A percentile compares a stretch with the other conserved stretches of the same genome.
Conservation (phyloP, 768 basidiomycete genomes). For the Lentinula aciculospora region DNA sequence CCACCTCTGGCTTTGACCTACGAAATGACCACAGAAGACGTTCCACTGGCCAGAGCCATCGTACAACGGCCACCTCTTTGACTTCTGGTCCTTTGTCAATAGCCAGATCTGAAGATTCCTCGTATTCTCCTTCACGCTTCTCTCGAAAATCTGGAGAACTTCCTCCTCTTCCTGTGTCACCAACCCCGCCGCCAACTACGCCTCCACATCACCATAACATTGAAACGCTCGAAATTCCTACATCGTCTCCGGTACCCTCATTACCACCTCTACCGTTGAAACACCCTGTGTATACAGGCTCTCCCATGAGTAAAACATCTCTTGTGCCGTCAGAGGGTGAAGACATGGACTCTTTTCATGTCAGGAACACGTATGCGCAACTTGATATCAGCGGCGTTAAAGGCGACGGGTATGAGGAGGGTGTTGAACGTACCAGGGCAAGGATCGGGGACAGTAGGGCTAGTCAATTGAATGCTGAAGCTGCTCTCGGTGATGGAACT, state of each 20-base stretch:
- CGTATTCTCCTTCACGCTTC: constrained; percentile 6
- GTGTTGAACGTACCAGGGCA: constrained; percentile 88
- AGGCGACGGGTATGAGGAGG: constrained; percentile 93
- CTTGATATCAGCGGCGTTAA: constrained; percentile 88
- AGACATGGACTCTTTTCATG: constrained; percentile 77
- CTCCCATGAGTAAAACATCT: constrained; percentile 49
- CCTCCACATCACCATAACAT: constrained; percentile 13
- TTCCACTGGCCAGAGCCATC: constrained; percentile 2
- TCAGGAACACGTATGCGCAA: constrained; percentile 83
- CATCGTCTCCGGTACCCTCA: constrained; percentile 15
- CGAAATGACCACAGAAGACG: constrained; percentile 8
- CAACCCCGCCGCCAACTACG: constrained; percentile 17
- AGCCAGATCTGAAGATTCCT: constrained; percentile 2
- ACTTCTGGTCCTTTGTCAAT: not conserved
- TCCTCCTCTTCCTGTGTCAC: constrained; percentile 11
- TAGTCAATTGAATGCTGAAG: constrained; percentile 54
- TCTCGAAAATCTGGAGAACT: constrained; percentile 19
- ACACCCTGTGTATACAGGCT: constrained; percentile 24
- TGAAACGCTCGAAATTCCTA: constrained; percentile 15
- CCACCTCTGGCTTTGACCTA: not conserved
- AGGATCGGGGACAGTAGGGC: constrained; percentile 48
- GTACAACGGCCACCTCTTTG: not conserved
- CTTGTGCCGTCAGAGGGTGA: constrained; percentile 73
- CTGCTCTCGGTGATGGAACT: constrained; percentile 46
- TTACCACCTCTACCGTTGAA: constrained; percentile 29